Base-by-base conservation (phyloP, 805 yeast genomes). In the Candida fluviatilis region DNA sequence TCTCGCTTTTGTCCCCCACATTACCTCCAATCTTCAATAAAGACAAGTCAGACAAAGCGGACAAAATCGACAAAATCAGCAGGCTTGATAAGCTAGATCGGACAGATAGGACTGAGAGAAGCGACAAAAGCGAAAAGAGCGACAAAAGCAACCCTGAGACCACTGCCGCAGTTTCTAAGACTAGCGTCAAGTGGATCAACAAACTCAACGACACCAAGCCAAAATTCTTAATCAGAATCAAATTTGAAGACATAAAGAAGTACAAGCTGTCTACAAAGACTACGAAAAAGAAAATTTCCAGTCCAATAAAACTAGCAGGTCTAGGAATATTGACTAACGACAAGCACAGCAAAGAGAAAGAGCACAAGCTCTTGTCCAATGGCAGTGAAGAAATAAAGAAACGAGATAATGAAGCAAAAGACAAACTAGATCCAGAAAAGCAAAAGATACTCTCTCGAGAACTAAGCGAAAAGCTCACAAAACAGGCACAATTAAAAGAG, bases 1-100 rank as follows among this genome's bases (percentile, higher is more conserved):
- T 60, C 15, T 55, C 62, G 12, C 52, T 60, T 43, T 40, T 62
- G 15, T 57, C 64, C 6, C 67, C 68, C 10, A 60, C 67, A 10
- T 49, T 61, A 16, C 67, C 67, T 8, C 42, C 56, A 16, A 49
- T 55, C 5, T 60, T 60, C 34, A 53, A 48, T 31, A 31, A 31
- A 26, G 23, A 30, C 18, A 30, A n/a, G 16, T n/a, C n/a, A n/a
- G 10, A 7, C 12, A 30, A 10, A 10, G 15, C 10, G 18, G 24
- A 21, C 6, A 21, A 10, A 6, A 21, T 10, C 10, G 24, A 21
- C 24, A 21, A 21, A 10, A 6, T 10, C 6, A 10, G 10, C 6
- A 21, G 10, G 24, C 6, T 21, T 21, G 24, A 21, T 10, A 26
- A 13, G 15, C 6, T 26, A 12, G 15, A 12, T 5, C 7, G 13